Evolutionary conservation across 2,329 filamentous ascomycete species (phyloP).

Genomic region (Myriosclerotinia duriaeana): DNA sequence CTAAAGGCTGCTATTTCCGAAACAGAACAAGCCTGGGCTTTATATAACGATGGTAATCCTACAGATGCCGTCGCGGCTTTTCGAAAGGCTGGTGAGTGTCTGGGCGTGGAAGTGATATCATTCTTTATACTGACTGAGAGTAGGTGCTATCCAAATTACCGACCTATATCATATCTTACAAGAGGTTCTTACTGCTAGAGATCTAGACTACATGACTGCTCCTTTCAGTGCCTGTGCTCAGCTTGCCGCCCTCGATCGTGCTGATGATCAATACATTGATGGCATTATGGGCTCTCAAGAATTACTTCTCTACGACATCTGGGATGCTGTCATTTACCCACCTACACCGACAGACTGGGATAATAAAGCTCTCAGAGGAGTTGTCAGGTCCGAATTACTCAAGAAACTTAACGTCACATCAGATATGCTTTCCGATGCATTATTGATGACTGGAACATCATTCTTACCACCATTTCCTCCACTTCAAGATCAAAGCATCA

Average conservation of each 20-base stretch:
- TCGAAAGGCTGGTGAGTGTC: constrained; percentile 68
- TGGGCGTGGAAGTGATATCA: background rate
- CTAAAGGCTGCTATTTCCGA: constrained; percentile 65
- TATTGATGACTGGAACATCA: constrained; percentile 78
- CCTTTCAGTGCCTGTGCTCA: constrained; percentile 87
- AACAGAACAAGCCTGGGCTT: constrained; percentile 78
- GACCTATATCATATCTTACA: constrained; percentile 77
- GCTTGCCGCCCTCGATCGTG: constrained; percentile 75
- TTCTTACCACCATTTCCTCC: constrained; percentile 79
- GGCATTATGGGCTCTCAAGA: constrained; percentile 83
- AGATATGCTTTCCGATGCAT: constrained; percentile 77
- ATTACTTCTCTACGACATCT: constrained; percentile 79
- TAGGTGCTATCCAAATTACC: constrained; percentile 69
- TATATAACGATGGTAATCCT: constrained; percentile 80
- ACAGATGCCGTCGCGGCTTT: constrained; percentile 83
- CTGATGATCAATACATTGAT: constrained; percentile 66
- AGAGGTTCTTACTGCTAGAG: constrained; percentile 65
- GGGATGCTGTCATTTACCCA: constrained; percentile 69
- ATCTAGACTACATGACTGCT: constrained; percentile 75
- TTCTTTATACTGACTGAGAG: constrained; percentile 36
- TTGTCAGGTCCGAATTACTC: constrained; percentile 69
- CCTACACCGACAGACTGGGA: constrained; percentile 67
- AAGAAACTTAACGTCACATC: constrained; percentile 65
- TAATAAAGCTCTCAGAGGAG: constrained; percentile 58
- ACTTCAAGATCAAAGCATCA: constrained; percentile 59